A percentile compares a stretch with the other conserved stretches of the same genome.
Evolutionary conservation across 2,329 filamentous ascomycete genomes (phyloP).

Genomic region (Xylariaceae sp.): DNA sequence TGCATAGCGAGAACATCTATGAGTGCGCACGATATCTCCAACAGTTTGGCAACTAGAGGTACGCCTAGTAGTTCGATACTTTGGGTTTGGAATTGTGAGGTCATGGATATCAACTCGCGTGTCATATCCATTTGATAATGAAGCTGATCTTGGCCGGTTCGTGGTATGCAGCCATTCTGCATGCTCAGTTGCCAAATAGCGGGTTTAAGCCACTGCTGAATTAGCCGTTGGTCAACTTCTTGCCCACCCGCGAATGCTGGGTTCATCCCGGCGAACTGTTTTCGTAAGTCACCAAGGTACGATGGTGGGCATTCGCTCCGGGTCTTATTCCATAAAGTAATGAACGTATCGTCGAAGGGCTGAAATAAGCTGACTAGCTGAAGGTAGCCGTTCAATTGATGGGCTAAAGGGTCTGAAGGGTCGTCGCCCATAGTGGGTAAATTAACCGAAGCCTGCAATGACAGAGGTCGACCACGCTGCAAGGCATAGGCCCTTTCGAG

Average conservation of each 20-base stretch:
- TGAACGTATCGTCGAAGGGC: constrained; percentile 69
- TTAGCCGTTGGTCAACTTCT: constrained; percentile 61
- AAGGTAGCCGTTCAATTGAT: constrained; percentile 62
- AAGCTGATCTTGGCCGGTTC: constrained; percentile 57
- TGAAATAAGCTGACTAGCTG: constrained; percentile 68
- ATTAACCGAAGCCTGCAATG: constrained; percentile 71
- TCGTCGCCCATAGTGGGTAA: constrained; percentile 69
- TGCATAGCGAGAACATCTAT: constrained; percentile 74
- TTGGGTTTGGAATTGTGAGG: constrained; percentile 72
- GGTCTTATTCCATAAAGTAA: constrained; percentile 71
- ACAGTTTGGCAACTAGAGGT: constrained; percentile 79
- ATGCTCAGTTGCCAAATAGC: constrained; percentile 67
- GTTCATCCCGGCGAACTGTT: constrained; percentile 63
- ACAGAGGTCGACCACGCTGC: constrained; percentile 71
- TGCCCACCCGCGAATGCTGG: constrained; percentile 57
- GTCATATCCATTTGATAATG: constrained; percentile 68
- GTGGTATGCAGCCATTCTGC: constrained; percentile 58
- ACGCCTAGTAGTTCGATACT: constrained; percentile 78
- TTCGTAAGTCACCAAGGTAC: constrained; percentile 64
- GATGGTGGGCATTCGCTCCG: constrained; percentile 61
- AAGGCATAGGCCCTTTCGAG: constrained; percentile 69
- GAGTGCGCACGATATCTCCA: constrained; percentile 76
- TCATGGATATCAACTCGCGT: constrained; percentile 68
- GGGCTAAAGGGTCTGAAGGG: constrained; percentile 58
- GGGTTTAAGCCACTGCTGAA: constrained; percentile 70